A percentile compares a stretch with the other conserved stretches of the same genome.
Conservation (phyloP, 2,329 filamentous ascomycete species). For the Periglandula ipomoeae region DNA sequence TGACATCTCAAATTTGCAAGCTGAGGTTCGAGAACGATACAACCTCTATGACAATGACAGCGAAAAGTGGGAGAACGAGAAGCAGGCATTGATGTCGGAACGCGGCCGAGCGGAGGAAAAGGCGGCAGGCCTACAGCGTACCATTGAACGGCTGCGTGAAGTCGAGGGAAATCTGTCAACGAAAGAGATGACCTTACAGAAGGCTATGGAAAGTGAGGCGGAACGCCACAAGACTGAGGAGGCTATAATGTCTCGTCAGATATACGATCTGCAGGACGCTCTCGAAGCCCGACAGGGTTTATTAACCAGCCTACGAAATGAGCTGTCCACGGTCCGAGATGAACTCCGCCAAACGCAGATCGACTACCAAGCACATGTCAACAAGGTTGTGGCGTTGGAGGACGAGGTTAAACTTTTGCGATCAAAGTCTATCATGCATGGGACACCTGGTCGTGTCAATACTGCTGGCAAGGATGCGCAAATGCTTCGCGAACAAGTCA, state of each 20-base stretch:
- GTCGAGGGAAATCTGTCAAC: constrained; percentile 57
- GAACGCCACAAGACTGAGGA: constrained; percentile 67
- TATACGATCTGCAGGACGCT: constrained; percentile 64
- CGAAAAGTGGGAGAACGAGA: constrained; percentile 62
- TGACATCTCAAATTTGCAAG: constrained; percentile 54
- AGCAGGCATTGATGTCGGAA: constrained; percentile 55
- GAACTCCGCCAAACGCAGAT: constrained; percentile 60
- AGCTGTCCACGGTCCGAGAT: constrained; percentile 57
- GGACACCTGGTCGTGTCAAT: constrained; percentile 34
- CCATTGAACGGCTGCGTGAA: constrained; percentile 61
- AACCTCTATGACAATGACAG: constrained; percentile 61
- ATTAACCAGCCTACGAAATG: constrained; percentile 55
- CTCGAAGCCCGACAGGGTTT: constrained; percentile 57
- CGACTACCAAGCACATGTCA: constrained; percentile 50
- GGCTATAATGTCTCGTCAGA: constrained; percentile 58
- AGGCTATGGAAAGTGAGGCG: constrained; percentile 60
- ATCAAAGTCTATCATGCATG: constrained; percentile 10
- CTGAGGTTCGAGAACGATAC: constrained; percentile 59
- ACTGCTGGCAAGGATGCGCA: constrained; percentile 52
- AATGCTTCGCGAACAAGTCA: constrained; percentile 52
- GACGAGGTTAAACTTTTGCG: constrained; percentile 72
- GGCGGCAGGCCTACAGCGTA: constrained; percentile 57
- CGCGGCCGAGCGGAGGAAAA: constrained; percentile 59
- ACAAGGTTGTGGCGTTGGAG: constrained; percentile 60
- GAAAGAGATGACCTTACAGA: constrained; percentile 58